Base-by-base conservation (phyloP, 2,329 filamentous ascomycete genomes). In the Pseudogymnoascus sp. region DNA sequence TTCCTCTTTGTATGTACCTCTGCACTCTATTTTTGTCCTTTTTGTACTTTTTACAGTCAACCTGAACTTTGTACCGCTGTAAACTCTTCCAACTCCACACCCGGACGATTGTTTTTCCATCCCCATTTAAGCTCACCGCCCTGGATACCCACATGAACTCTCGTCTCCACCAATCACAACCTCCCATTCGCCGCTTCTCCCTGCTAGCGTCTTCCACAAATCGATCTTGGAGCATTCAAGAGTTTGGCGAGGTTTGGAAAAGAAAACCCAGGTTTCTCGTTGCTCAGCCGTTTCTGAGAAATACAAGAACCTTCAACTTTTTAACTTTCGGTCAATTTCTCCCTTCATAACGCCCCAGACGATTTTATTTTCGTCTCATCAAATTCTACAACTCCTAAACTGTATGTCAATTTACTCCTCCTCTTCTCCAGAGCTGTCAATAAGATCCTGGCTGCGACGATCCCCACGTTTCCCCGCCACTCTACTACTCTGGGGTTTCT, bases 261-360 rank as follows among this genome's bases (percentile, higher is more conserved):
- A 60, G 59, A 60, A 60, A 60, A 60, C 37, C 59, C 59, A 42
- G 21, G 59, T 60, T 60, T 42, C 37, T 60, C 59, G 59, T 42
- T 42, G 59, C 37, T 26, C 59, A 38, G 37, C 33, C 33, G 59
- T 60, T 40, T 33, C 26, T 56, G 13, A 19, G 17, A 56, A 42
- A 60, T 60, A 60, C 37, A 60, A 60, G 59, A 60, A 19, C 19
- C 59, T 60, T 60, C 59, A 60, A 60, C 13, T 13, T 26, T 19
- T 42, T 33, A 56, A 56, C 33, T 38, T 60, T 60, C 19, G 5
- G 19, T 60, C 59, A 60, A 60, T 21, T 26, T 15, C 21, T 19
- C 38, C 21, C 4, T 4, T 56, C 33, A 60, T 60, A 38, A 38
- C 59, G 21, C 33, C 59, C 33, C 10, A 26, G 59, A 60, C 59